These are phyloP conservation scores for Chiua virens DNA, from an alignment of 768 basidiomycete species.

Conservation along the genomic window DNA sequence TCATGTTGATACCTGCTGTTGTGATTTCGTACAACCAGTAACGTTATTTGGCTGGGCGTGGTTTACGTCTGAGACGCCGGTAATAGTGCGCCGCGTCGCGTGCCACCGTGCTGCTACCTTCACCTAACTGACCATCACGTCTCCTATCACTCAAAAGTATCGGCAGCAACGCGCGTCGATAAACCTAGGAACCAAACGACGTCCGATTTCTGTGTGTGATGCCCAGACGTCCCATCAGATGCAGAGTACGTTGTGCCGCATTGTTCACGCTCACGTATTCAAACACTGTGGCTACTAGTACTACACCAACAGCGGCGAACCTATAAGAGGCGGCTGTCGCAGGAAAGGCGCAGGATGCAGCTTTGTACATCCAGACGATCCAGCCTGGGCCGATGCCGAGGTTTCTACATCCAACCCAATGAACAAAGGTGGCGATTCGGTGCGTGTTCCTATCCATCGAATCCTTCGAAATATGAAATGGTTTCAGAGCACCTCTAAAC, in stretches of 20 bases:
- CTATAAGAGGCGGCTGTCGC: conserved; percentile 27
- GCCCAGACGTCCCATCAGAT: conserved; percentile 25
- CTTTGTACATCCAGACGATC: conserved; percentile 32
- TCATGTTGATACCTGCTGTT: conserved; percentile 6
- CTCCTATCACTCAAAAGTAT: no score
- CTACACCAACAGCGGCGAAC: conserved; percentile 32
- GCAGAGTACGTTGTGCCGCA: conserved; percentile 21
- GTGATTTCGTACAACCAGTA: no score
- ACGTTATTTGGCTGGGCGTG: no score
- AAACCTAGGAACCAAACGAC: neutral
- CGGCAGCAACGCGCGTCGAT: conserved; percentile 1
- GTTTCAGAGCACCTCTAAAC: conserved; percentile 8
- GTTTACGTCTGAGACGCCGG: no score
- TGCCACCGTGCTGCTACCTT: neutral
- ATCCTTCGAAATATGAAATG: neutral
- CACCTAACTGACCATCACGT: no score
- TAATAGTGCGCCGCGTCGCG: neutral
- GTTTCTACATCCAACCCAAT: conserved; percentile 4
- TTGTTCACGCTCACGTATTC: conserved; percentile 3
- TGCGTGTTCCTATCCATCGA: conserved; percentile 6
- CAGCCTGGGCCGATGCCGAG: conserved; percentile 23
- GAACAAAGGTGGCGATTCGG: conserved; percentile 18
- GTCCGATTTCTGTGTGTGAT: conserved; percentile 6
- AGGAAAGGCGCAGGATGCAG: conserved; percentile 19
- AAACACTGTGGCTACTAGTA: conserved; percentile 18